Conservation (phyloP, 371 early-diverging fungal species). For the Haplosporangium sp. region DNA sequence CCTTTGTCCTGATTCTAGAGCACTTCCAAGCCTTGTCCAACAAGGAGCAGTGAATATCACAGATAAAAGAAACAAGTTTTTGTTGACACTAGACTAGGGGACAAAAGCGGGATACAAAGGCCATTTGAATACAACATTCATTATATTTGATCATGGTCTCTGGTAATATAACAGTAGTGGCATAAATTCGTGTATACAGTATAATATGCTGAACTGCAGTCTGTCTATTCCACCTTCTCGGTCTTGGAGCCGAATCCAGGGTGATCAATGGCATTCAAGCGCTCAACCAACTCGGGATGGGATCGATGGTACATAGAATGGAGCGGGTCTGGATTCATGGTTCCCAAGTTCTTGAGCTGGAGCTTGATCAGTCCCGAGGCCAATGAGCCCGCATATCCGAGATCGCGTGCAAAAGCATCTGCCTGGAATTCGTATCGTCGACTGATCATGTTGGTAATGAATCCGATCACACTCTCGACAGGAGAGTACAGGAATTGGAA, state of each 20-base stretch:
- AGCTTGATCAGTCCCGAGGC: conserved; percentile 90
- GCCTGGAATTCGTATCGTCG: conserved; percentile 96
- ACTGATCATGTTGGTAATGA: conserved; percentile 84
- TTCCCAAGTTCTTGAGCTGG: conserved; percentile 90
- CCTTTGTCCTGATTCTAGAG: conserved; percentile 4
- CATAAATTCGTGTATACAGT: background rate
- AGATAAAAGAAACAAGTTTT: background rate
- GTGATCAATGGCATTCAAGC: conserved; percentile 75
- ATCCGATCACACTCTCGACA: conserved; percentile 79
- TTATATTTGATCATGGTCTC: too few relatives aligned
- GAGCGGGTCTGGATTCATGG: conserved; percentile 89
- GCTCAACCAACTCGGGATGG: conserved; percentile 95
- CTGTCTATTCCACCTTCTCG: conserved; percentile 55
- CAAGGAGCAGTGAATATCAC: conserved; percentile 14
- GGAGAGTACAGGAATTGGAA: conserved; percentile 88
- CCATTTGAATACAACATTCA: too few relatives aligned
- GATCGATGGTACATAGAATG: conserved; percentile 95
- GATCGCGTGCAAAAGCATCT: conserved; percentile 91
- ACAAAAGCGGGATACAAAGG: too few relatives aligned
- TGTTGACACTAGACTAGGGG: too few relatives aligned
- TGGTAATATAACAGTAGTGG: background rate
- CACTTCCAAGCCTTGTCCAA: conserved; percentile 29
- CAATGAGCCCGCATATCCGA: conserved; percentile 86
- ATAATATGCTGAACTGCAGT: background rate
- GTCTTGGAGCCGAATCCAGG: conserved; percentile 30